These are phyloP conservation scores for Moniliella sp. DNA, from an alignment of 1,284 basidiomycete genomes.

Conservation along the genomic window DNA sequence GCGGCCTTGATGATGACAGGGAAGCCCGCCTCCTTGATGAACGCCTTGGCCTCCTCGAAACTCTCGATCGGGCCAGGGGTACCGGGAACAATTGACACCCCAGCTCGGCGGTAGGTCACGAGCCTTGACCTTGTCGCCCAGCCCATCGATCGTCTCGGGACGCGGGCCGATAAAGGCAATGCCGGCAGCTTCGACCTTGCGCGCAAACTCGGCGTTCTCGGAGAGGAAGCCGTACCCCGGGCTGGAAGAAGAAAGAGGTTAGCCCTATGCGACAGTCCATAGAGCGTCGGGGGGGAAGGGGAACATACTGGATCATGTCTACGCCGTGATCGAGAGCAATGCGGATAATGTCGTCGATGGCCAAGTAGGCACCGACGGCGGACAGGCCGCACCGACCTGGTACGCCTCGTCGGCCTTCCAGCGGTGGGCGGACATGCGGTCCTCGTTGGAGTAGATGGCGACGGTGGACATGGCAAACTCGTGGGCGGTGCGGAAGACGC, in stretches of 20 bases:
- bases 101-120: slow-evolving; percentile 25
- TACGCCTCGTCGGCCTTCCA: slow-evolving; percentile 99
- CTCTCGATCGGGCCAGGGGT: slow-evolving; percentile 74
- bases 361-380: slow-evolving; percentile 85
- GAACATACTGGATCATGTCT: slow-evolving; percentile 99
- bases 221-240: slow-evolving; percentile 73
- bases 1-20: slow-evolving; percentile 86
- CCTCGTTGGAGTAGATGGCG: slow-evolving; percentile 94
- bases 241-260: no score
- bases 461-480: slow-evolving; percentile 98
- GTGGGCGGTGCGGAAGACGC: slow-evolving; percentile 93
- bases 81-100: slow-evolving; percentile 85
- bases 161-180: slow-evolving; percentile 89
- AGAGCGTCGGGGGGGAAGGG: no score
- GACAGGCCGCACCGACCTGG: slow-evolving; percentile 86
- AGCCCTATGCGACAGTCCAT: no score
- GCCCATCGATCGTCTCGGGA: slow-evolving; percentile 84
- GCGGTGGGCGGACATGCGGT: slow-evolving; percentile 84
- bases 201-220: slow-evolving; percentile 85
- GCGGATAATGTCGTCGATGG: slow-evolving; percentile 81
- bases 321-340: slow-evolving; percentile 59
- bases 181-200: slow-evolving; percentile 87
- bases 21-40: slow-evolving; percentile 86
- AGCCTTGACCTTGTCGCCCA: slow-evolving; percentile 97
- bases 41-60: slow-evolving; percentile 61